phyloP scores from a whole-genome alignment of 2,329 filamentous ascomycete species.

The Pseudogymnoascus sp. region DNA sequence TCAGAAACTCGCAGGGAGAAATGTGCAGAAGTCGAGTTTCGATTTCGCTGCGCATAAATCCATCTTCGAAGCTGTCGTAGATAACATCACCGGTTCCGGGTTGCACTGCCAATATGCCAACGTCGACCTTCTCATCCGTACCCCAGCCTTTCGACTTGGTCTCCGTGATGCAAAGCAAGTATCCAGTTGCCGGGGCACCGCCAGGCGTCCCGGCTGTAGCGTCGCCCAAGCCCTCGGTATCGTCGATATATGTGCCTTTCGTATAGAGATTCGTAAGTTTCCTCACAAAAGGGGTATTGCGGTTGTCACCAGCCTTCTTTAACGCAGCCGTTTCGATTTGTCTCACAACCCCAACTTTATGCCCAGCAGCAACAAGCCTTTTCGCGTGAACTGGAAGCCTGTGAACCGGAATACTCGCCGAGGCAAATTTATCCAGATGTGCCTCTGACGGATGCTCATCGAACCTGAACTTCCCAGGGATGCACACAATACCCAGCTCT shows the following conservation, averaged over 20 bases:
- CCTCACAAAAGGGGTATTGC: conserved; percentile 83
- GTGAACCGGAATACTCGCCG: conserved; percentile 90
- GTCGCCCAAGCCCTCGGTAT: conserved; percentile 70
- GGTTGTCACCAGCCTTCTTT: conserved; percentile 91
- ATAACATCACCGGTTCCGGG: conserved; percentile 93
- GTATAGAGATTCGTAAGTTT: conserved; percentile 96
- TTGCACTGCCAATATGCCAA: conserved; percentile 89
- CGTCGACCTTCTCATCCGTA: conserved; percentile 86
- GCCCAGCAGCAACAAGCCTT: conserved; percentile 79
- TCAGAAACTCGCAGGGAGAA: conserved; percentile 87
- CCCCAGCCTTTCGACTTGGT: conserved; percentile 69
- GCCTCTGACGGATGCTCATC: conserved; percentile 93
- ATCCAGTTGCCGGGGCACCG: conserved; percentile 64
- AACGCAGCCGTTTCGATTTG: conserved; percentile 93
- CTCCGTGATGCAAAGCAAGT: conserved; percentile 88
- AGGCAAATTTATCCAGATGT: conserved; percentile 85
- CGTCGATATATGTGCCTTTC: conserved; percentile 95
- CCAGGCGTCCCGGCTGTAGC: conserved; percentile 46
- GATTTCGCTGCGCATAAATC: conserved; percentile 94
- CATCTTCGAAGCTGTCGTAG: conserved; percentile 92
- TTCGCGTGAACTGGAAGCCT: conserved; percentile 90
- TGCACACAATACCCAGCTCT: conserved; percentile 89
- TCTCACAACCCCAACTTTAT: conserved; percentile 92
- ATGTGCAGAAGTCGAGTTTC: conserved; percentile 95
- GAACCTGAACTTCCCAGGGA: conserved; percentile 89